phyloP scores from a whole-genome alignment of 306 rosid species.

The Carpinus fangiana region DNA sequence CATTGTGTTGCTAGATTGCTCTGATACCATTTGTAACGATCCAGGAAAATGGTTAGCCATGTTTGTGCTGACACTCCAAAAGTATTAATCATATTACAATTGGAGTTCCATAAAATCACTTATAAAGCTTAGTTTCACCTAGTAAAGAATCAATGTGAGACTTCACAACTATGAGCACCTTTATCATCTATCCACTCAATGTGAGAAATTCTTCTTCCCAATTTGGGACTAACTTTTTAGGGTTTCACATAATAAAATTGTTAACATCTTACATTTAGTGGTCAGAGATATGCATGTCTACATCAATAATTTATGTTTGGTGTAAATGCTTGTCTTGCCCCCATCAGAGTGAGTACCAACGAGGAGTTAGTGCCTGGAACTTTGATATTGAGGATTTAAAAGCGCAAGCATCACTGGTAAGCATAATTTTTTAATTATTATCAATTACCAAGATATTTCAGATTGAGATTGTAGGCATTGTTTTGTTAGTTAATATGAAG shows the following conservation, averaged over 20 bases:
- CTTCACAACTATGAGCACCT: too few relatives aligned
- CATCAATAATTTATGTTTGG: background rate
- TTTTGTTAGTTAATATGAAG: slow-evolving; percentile 27
- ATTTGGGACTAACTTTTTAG: too few relatives aligned
- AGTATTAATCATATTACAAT: too few relatives aligned
- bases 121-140: too few relatives aligned
- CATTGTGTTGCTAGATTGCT: too few relatives aligned
- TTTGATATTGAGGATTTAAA: slow-evolving; percentile 90
- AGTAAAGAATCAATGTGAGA: too few relatives aligned
- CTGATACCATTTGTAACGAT: too few relatives aligned
- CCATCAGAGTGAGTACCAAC: slow-evolving; percentile 91
- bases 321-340: slow-evolving; percentile 11
- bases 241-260: background rate
- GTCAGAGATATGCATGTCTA: slow-evolving; percentile 11
- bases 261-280: slow-evolving; percentile 12
- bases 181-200: too few relatives aligned
- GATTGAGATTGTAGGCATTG: background rate
- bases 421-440: slow-evolving; percentile 7
- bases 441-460: background rate
- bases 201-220: too few relatives aligned
- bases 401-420: slow-evolving; percentile 95
- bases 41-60: too few relatives aligned
- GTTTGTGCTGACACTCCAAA: too few relatives aligned
- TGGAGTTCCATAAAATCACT: too few relatives aligned
- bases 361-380: slow-evolving; percentile 99